A percentile compares a stretch with the other conserved stretches of the same genome.
phyloP scores from a whole-genome alignment of 108 stramenopile species.

The Cyclotella distinguenda region DNA sequence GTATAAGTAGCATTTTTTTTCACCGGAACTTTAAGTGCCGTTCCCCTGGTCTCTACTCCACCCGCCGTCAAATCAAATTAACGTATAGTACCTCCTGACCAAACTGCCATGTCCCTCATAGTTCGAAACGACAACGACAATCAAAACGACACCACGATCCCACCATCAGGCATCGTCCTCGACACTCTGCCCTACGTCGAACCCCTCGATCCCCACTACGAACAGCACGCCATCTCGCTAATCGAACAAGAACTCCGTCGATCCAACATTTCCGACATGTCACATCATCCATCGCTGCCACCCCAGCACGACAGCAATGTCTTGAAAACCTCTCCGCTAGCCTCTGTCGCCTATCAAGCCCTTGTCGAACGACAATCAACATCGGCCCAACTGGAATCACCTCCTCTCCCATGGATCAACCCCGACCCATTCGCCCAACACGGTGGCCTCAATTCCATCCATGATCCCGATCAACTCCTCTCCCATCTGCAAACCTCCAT shows the following conservation, averaged over 20 bases:
- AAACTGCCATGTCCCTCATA: no score
- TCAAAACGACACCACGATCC: background rate
- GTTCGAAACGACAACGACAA: no score
- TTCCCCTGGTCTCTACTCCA: no score
- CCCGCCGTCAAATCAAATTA: no score
- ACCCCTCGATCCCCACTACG: constrained; percentile 68
- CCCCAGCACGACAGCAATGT: background rate
- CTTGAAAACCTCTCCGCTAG: constrained; percentile 20
- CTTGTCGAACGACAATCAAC: constrained; percentile 12
- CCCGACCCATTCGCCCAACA: constrained; percentile 29
- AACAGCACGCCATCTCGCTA: constrained; percentile 70
- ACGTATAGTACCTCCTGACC: no score
- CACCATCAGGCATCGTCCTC: constrained; percentile 36
- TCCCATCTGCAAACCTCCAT: constrained; percentile 28
- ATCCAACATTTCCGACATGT: background rate
- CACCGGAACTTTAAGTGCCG: no score
- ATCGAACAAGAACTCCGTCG: constrained; percentile 57
- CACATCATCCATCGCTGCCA: background rate
- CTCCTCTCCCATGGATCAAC: background rate
- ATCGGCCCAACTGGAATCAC: background rate
- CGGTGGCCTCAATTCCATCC: background rate
- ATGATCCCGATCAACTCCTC: background rate
- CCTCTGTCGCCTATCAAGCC: constrained; percentile 26
- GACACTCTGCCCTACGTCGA: constrained; percentile 85
- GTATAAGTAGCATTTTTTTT: no score